Evolutionary conservation across 768 basidiomycete genomes (phyloP).

Genomic region (Lyophyllum semitale): DNA sequence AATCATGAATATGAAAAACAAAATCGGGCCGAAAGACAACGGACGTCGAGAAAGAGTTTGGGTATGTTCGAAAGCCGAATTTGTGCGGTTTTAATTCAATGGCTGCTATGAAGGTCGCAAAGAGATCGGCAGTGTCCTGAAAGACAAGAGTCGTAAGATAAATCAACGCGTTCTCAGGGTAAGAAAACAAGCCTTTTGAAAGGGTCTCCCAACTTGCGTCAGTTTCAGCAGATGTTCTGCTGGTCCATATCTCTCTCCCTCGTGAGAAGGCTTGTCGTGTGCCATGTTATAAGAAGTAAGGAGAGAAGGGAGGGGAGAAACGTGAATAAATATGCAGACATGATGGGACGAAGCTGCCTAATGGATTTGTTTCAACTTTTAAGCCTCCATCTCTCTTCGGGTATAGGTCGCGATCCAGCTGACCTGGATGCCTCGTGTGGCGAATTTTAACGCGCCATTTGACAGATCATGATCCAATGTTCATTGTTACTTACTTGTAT

Average conservation of each 20-base stretch:
- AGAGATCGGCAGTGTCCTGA: constrained; percentile 15
- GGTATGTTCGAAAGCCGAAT: constrained; percentile 10
- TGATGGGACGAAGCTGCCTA: constrained; percentile 5
- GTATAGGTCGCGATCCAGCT: constrained; percentile 9
- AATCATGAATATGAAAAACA: not conserved
- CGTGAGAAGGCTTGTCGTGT: constrained; percentile 1
- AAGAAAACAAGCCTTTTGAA: constrained; percentile 9
- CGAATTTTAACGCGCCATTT: not conserved
- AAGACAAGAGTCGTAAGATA: not conserved
- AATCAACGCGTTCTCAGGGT: not conserved
- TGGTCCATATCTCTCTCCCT: not conserved
- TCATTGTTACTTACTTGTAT: no score
- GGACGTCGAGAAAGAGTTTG: constrained; percentile 13
- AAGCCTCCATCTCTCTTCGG: no score
- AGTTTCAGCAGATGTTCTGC: constrained; percentile 11
- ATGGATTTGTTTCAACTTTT: constrained; percentile 13
- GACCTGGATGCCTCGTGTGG: constrained; percentile 9
- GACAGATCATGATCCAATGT: not conserved
- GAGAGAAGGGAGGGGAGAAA: not conserved
- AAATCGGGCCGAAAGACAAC: not conserved
- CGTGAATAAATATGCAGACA: not conserved
- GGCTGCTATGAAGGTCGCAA: constrained; percentile 15
- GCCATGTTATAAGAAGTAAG: not conserved
- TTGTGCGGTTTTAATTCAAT: constrained; percentile 14
- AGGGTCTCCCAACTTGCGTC: constrained; percentile 14